Evolutionary conservation across 805 yeast genomes (phyloP).

Genomic region (Yarrowia yakushimensis): DNA sequence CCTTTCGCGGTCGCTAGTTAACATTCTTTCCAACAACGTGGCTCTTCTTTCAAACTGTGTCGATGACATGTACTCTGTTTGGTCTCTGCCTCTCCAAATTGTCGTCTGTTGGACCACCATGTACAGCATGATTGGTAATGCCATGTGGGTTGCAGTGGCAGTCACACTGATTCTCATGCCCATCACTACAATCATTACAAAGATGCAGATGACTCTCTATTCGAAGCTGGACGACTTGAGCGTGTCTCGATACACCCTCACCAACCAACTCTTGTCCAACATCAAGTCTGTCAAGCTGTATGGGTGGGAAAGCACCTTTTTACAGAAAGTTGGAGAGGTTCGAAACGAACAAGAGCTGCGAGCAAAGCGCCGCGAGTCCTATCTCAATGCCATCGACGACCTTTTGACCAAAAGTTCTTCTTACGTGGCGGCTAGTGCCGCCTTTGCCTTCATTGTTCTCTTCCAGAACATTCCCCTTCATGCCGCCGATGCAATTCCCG

Average conservation of each 20-base stretch:
- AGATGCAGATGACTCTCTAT: slow-evolving; percentile 39
- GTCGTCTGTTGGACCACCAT: slow-evolving; percentile 68
- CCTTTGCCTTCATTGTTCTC: slow-evolving; percentile 76
- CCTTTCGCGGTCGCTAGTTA: slow-evolving; percentile 73
- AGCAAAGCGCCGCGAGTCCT: slow-evolving; percentile 70
- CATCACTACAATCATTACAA: slow-evolving; percentile 64
- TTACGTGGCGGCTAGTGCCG: slow-evolving; percentile 79
- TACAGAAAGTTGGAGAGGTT: slow-evolving; percentile 65
- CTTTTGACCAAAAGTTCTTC: slow-evolving; percentile 87
- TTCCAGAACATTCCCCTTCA: slow-evolving; percentile 64
- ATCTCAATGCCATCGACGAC: slow-evolving; percentile 60
- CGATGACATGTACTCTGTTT: slow-evolving; percentile 71
- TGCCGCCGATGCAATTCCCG: slow-evolving; percentile 76
- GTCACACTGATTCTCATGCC: slow-evolving; percentile 78
- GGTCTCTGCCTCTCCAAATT: slow-evolving; percentile 94
- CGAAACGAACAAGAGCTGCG: slow-evolving; percentile 83
- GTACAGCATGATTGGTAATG: slow-evolving; percentile 68
- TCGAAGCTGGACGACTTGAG: slow-evolving; percentile 78
- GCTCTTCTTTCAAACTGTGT: slow-evolving; percentile 35
- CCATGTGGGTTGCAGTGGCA: slow-evolving; percentile 90
- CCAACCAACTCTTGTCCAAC: slow-evolving; percentile 80
- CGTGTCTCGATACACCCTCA: slow-evolving; percentile 85
- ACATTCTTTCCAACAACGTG: slow-evolving; percentile 80
- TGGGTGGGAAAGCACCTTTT: slow-evolving; percentile 92
- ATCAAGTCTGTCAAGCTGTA: slow-evolving; percentile 89